Evolutionary conservation across 345 rosid genomes (phyloP), one percentile per base, ranked within the genome.

Genomic region (Anastatica hierochuntica): DNA sequence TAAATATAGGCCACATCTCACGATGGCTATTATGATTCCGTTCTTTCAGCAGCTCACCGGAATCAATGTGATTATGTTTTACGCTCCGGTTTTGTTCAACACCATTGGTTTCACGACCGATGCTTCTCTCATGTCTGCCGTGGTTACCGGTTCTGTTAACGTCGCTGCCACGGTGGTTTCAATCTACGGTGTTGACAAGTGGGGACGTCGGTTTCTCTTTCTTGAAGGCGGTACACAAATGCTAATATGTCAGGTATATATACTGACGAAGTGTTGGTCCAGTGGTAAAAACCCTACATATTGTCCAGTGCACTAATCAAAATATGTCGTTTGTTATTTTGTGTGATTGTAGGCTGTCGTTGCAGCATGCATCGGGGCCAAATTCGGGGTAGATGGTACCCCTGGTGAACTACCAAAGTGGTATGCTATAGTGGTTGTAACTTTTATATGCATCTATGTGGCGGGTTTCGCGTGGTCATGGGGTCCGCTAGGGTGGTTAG

Each of bases 31-130:
- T 14, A 14, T 79, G 59, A 84, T 88, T 23, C 96, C 96, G 0
- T 77, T 84, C 60, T 88, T 88, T 67, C 96, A 88, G 52, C 96
- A 88, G 49, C 53, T 88, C 0, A 88, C 96, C 0, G 96, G 96
- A 7, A 88, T 88, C 55, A 88, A 88, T 37, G 96, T 84, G 48
- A 82, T 88, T 42, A 82, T 88, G 90, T 88, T 88, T 37, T 88
- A 88, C 23, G 88, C 96, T 1, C 96, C 96, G 1, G 96, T 88
- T 48, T 55, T 88, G 73, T 88, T 88, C 67, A 67, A 69, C 34
- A 84, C 94, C 6, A 88, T 88, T n/a, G 96, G 96, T 14, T 84
- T 88, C 52, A 75, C 78, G 2, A 72, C 31, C 7, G 78, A 88
- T 15, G 84, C 88, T 35, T 21, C 96, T 0, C 90, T 88, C 26